Evolutionary conservation across 495 filamentous ascomycete genomes (phyloP).

Genomic region (Penicillium desertorum): DNA sequence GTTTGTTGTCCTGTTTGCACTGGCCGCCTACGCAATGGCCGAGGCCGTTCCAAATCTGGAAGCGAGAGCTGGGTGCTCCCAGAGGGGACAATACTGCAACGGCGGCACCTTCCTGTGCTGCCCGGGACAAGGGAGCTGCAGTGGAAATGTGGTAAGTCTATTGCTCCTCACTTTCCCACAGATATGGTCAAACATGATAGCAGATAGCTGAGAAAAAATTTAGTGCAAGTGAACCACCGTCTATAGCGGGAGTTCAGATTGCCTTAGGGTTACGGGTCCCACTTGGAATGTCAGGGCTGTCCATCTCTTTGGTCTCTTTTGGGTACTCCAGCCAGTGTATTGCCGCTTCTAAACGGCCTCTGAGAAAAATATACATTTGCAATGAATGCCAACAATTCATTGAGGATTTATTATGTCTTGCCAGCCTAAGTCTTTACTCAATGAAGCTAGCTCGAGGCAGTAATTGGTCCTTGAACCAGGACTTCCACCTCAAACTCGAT

Average conservation of each 20-base stretch:
- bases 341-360: not conserved
- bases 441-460: not conserved
- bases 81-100: slow-evolving; percentile 9
- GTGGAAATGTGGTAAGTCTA: slow-evolving; percentile 7
- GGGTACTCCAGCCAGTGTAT: not conserved
- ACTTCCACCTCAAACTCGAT: not conserved
- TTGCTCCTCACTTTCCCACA: no score
- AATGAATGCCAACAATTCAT: not conserved
- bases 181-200: not conserved
- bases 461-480: not conserved
- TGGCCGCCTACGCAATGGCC: slow-evolving; percentile 6
- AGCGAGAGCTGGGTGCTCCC: slow-evolving; percentile 12
- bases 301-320: not conserved
- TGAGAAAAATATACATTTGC: not conserved
- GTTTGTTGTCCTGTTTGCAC: slow-evolving; percentile 1
- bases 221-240: not conserved
- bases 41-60: slow-evolving; percentile 7
- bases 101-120: slow-evolving; percentile 12
- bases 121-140: slow-evolving; percentile 7
- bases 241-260: not conserved
- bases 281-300: not conserved
- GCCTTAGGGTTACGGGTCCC: not conserved
- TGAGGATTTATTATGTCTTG: not conserved
- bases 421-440: not conserved
- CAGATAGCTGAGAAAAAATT: not conserved